phyloP scores from a whole-genome alignment of 768 basidiomycete genomes.

The Tremella fuciformis region DNA sequence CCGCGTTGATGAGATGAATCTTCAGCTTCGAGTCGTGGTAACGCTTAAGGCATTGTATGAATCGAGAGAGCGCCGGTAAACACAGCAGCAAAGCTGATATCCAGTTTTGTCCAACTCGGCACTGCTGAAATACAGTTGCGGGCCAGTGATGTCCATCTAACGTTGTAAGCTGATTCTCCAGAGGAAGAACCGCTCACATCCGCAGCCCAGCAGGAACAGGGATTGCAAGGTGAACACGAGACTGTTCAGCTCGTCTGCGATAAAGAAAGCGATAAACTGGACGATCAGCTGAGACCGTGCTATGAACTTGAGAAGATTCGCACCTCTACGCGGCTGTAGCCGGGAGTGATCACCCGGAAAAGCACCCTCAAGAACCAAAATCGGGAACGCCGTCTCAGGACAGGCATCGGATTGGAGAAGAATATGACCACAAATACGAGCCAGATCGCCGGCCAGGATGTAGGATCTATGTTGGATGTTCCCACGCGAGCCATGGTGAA shows the following conservation, averaged over 20 bases:
- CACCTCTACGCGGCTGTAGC: conserved; percentile 72
- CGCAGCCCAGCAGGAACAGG: conserved; percentile 70
- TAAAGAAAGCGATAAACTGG: conserved; percentile 55
- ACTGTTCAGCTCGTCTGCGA: conserved; percentile 57
- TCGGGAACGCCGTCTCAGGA: conserved; percentile 64
- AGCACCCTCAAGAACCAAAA: conserved; percentile 75
- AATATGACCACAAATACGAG: conserved; percentile 62
- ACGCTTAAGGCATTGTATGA: conserved; percentile 82
- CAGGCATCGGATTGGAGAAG: conserved; percentile 72
- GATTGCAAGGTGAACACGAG: conserved; percentile 71
- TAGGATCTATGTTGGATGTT: conserved; percentile 59
- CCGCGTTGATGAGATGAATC: conserved; percentile 86
- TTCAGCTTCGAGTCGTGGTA: conserved; percentile 69
- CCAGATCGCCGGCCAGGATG: conserved; percentile 64
- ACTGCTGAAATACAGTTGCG: conserved; percentile 23
- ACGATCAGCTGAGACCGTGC: neutral
- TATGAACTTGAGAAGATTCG: neutral
- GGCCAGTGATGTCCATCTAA: conserved; percentile 41
- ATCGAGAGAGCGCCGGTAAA: conserved; percentile 71
- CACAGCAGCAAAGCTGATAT: conserved; percentile 40
- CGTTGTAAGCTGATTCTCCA: neutral
- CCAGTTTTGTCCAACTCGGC: conserved; percentile 32
- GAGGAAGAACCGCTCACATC: conserved; percentile 41
- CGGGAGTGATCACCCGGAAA: conserved; percentile 65
- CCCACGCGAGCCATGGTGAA: conserved; percentile 72